Conservation (phyloP, 306 rosid genomes). For the Citrullus colocynthis region DNA sequence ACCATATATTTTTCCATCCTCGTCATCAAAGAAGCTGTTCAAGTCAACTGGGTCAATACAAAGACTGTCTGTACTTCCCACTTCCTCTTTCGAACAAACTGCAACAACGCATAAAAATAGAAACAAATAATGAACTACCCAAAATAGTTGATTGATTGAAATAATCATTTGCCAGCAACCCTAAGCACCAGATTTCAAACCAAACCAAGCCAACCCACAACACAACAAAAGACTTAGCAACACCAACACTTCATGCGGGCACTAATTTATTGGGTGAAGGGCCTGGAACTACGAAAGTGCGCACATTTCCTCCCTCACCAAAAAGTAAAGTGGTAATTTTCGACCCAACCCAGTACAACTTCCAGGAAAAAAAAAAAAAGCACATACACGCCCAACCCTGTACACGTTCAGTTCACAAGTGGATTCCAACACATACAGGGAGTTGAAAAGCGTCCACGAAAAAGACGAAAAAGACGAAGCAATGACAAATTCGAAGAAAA, state of each 20-base stretch:
- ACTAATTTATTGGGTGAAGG: too few species aligned
- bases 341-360: background rate
- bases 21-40: conserved; percentile 52
- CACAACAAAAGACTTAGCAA: background rate
- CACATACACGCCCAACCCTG: too few species aligned
- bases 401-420: background rate
- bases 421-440: background rate
- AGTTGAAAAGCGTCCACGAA: background rate
- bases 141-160: background rate
- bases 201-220: background rate
- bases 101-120: background rate
- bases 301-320: background rate
- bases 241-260: background rate
- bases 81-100: conserved; percentile 75
- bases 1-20: conserved; percentile 81
- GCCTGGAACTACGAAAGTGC: background rate
- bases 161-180: background rate
- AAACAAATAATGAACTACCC: background rate
- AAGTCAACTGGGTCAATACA: conserved; percentile 53
- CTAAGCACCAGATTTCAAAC: background rate
- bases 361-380: too few species aligned
- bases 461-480: background rate
- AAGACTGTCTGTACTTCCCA: conserved; percentile 30
- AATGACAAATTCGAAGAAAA: background rate
- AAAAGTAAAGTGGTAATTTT: background rate